Evolutionary conservation across 306 rosid species (phyloP).

Genomic region (Benincasa hispida): DNA sequence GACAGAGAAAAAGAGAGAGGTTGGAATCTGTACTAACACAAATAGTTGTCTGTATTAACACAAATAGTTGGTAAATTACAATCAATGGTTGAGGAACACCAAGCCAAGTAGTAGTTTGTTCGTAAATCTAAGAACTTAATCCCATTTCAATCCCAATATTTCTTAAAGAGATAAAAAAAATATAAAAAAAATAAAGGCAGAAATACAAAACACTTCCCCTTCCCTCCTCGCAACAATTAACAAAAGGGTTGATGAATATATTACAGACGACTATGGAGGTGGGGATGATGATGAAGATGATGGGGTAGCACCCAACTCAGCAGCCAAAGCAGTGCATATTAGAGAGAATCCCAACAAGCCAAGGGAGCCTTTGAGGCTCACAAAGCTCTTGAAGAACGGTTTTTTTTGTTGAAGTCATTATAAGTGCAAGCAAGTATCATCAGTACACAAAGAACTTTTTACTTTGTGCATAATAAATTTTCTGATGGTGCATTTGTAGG

Average conservation of each 20-base stretch:
- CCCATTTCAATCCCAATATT: not conserved
- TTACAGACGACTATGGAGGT: not conserved
- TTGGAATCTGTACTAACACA: not conserved
- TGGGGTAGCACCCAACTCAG: not conserved
- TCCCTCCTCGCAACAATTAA: not conserved
- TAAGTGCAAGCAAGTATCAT: not conserved
- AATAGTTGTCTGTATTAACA: not conserved
- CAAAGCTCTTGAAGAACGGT: not conserved
- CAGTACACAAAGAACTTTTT: constrained; percentile 4
- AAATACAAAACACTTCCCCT: not conserved
- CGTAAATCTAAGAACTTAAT: not conserved
- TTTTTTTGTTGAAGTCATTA: not conserved
- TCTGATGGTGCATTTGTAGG: not conserved
- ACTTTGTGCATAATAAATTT: not conserved
- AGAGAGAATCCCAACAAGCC: not conserved
- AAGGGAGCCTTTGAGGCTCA: not conserved
- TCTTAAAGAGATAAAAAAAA: not conserved
- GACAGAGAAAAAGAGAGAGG: not conserved
- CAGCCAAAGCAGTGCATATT: not conserved
- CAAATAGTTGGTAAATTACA: constrained; percentile 4
- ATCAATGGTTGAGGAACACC: not conserved
- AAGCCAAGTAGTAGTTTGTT: not conserved
- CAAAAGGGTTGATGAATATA: not conserved
- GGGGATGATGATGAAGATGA: not conserved
- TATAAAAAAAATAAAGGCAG: not conserved